phyloP scores from a whole-genome alignment of 306 rosid genomes.

The Lathyrus aphaca region DNA sequence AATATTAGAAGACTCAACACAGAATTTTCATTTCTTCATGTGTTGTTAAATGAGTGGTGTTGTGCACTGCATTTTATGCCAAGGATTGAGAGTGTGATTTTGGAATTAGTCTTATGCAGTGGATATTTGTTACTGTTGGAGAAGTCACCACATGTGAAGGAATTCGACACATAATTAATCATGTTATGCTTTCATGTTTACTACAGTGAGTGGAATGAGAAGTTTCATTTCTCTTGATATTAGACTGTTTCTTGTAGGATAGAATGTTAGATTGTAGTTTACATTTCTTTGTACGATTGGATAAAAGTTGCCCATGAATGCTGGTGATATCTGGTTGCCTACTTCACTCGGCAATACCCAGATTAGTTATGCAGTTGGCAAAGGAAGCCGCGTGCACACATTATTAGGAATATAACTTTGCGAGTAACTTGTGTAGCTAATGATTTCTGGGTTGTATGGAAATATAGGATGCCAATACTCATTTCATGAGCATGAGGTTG shows the following conservation, averaged over 20 bases:
- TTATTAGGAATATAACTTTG: conserved; percentile 31
- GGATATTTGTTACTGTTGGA: conserved; percentile 25
- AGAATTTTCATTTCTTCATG: conserved; percentile 9
- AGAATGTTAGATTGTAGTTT: conserved; percentile 32
- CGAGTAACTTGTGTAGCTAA: conserved; percentile 18
- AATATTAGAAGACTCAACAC: conserved; percentile 19
- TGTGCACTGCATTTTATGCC: conserved; percentile 32
- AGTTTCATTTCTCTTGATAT: conserved; percentile 7
- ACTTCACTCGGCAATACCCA: conserved; percentile 31
- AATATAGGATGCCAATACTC: conserved; percentile 30
- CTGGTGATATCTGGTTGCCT: conserved; percentile 31
- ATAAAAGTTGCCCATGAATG: conserved; percentile 18
- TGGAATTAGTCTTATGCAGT: conserved; percentile 20
- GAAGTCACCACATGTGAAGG: conserved; percentile 26
- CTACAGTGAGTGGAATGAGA: conserved; percentile 8
- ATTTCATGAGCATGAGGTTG: conserved; percentile 42
- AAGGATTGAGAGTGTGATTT: conserved; percentile 37
- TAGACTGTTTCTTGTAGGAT: conserved; percentile 29
- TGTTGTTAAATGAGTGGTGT: conserved; percentile 21
- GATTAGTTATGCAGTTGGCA: conserved; percentile 36
- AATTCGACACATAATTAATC: conserved; percentile 28
- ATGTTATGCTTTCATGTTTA: conserved; percentile 30
- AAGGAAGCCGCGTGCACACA: conserved; percentile 28
- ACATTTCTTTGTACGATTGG: conserved; percentile 19
- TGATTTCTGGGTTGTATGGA: conserved; percentile 32